These are phyloP conservation scores for Phytophthora ohioensis DNA, from an alignment of 352 stramenopile genomes.

Conservation along the genomic window DNA sequence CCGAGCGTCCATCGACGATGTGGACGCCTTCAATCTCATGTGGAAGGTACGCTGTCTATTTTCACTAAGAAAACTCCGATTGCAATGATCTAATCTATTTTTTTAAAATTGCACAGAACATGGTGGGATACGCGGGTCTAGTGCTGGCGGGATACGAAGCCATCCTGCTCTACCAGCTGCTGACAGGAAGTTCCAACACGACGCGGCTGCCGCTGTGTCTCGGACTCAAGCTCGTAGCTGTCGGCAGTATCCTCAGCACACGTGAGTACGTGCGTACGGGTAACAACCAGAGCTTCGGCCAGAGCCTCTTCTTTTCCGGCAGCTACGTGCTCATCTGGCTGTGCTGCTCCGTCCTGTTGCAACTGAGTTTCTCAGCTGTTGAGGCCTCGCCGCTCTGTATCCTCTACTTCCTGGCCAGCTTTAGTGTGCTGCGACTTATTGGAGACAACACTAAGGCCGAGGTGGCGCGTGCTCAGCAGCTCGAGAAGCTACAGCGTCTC, in stretches of 20 bases:
- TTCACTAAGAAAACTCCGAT: background rate
- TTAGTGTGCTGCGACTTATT: conserved; percentile 44
- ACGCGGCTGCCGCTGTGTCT: conserved; percentile 38
- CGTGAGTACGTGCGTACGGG: conserved; percentile 48
- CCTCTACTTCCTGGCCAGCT: conserved; percentile 48
- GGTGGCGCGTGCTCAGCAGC: conserved; percentile 54
- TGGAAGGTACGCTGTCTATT: conserved; percentile 43
- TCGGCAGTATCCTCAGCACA: conserved; percentile 48
- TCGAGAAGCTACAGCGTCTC: conserved; percentile 62
- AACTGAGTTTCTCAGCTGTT: conserved; percentile 42
- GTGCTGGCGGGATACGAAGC: conserved; percentile 53
- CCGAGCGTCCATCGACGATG: conserved; percentile 50
- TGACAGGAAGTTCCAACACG: conserved; percentile 22
- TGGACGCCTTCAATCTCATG: conserved; percentile 55
- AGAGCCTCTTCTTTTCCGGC: conserved; percentile 47
- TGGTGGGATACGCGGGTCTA: conserved; percentile 48
- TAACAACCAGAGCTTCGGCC: conserved; percentile 19
- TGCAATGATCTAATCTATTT: background rate
- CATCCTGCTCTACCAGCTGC: conserved; percentile 46
- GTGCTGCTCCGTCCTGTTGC: conserved; percentile 35
- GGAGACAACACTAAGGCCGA: conserved; percentile 65
- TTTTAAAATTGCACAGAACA: conserved; percentile 31
- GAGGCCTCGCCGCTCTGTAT: conserved; percentile 53
- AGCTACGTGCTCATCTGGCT: conserved; percentile 54
- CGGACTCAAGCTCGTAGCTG: conserved; percentile 50